phyloP scores from a whole-genome alignment of 2,329 filamentous ascomycete genomes.

The Phialocephala sp. region DNA sequence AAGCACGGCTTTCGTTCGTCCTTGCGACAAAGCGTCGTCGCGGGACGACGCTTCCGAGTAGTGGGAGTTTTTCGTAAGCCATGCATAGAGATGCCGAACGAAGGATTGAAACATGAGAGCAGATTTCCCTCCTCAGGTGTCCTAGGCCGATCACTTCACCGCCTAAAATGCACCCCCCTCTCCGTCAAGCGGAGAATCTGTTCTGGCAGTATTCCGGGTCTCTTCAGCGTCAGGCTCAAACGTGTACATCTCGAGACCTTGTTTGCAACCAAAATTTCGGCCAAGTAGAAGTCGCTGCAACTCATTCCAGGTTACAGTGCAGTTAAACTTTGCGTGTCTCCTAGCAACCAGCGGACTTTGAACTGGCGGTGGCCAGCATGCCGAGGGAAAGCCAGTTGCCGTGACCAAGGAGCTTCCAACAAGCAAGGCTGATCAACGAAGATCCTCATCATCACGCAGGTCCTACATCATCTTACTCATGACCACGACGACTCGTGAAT shows the following conservation, averaged over 20 bases:
- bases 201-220: neutral
- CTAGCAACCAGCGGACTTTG: neutral
- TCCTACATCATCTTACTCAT: slow-evolving; percentile 14
- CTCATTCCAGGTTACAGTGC: neutral
- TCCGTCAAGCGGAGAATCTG: neutral
- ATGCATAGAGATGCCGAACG: slow-evolving; percentile 5
- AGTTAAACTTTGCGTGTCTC: neutral
- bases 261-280: slow-evolving; percentile 1
- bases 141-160: slow-evolving; percentile 16
- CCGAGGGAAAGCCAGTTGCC: neutral
- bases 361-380: neutral
- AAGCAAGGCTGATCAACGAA: slow-evolving; percentile 15
- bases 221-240: neutral
- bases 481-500: neutral
- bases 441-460: slow-evolving; percentile 15
- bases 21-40: slow-evolving; percentile 11
- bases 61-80: slow-evolving; percentile 8
- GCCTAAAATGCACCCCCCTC: neutral
- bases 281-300: slow-evolving; percentile 3
- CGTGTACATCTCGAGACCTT: neutral
- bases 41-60: slow-evolving; percentile 13
- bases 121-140: neutral
- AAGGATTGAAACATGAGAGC: neutral
- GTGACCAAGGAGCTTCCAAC: slow-evolving; percentile 4
- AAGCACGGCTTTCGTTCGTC: slow-evolving; percentile 11